These are phyloP conservation scores for Cicer bijugum DNA, from an alignment of 306 rosid species.

Conservation along the genomic window DNA sequence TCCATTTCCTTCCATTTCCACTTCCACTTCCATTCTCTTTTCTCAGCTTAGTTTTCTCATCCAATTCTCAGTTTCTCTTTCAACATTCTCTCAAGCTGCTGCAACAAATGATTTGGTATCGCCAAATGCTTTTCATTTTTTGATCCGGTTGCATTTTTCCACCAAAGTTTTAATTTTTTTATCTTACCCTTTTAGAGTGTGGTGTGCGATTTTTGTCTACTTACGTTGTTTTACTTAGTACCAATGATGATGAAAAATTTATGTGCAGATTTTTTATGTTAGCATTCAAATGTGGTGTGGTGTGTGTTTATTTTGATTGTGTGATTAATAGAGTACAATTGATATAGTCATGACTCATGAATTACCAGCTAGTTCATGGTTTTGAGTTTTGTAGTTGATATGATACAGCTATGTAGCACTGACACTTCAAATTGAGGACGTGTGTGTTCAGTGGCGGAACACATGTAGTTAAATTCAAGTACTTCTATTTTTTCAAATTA, in stretches of 20 bases:
- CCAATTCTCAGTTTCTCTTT: no score
- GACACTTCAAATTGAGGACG: background rate
- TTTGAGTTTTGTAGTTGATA: conserved; percentile 10
- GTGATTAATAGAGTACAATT: background rate
- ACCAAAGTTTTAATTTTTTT: conserved; percentile 12
- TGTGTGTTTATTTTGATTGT: background rate
- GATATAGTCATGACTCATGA: background rate
- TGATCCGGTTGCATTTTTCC: conserved; percentile 17
- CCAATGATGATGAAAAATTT: background rate
- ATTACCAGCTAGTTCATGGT: background rate
- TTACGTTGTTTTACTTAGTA: background rate
- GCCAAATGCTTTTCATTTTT: conserved; percentile 22
- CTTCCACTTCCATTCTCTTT: background rate
- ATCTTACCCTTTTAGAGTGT: conserved; percentile 24
- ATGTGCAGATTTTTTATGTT: background rate
- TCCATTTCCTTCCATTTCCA: background rate
- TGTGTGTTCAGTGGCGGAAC: background rate
- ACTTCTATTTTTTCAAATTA: background rate
- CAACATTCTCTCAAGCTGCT: background rate
- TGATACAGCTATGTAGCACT: background rate
- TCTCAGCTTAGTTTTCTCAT: no score
- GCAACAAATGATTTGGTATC: conserved; percentile 11
- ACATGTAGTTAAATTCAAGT: background rate
- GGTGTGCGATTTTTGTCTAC: background rate
- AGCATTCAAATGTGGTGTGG: background rate